Percentiles rank a stretch among this genome's conserved stretches.
phyloP scores from a whole-genome alignment of 148 eudicot species.

The Rhododendron simsii region DNA sequence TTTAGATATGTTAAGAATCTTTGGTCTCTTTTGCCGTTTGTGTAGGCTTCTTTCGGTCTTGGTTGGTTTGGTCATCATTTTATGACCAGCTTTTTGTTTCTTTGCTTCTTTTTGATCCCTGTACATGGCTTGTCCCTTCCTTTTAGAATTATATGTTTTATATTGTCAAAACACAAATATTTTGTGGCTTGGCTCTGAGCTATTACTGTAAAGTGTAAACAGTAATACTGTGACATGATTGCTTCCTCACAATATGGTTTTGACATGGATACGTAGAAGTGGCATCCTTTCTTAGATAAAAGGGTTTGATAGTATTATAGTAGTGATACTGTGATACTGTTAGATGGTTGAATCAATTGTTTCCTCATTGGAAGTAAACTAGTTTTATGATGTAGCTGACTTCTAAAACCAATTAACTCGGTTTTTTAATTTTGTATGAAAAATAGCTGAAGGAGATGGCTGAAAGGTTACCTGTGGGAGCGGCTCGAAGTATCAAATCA shows the following conservation, averaged over 20 bases:
- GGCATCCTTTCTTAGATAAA: background rate
- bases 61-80: background rate
- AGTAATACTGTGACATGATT: background rate
- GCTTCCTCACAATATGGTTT: background rate
- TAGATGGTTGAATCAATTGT: background rate
- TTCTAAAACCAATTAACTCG: background rate
- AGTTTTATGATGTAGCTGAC: background rate
- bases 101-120: background rate
- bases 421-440: conserved; percentile 11
- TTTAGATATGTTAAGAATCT: background rate
- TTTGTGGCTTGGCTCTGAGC: background rate
- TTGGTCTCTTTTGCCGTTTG: background rate
- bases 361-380: background rate
- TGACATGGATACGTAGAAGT: background rate
- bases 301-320: background rate
- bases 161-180: background rate
- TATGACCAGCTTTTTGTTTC: background rate
- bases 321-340: background rate
- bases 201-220: background rate
- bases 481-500: conserved; percentile 58
- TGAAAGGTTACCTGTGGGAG: conserved; percentile 92
- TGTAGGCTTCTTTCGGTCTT: background rate
- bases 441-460: conserved; percentile 90
- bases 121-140: background rate
- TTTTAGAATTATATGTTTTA: background rate